Evolutionary conservation across 192 early-diverging fungal species (phyloP).

Genomic region (Podila minutissima): DNA sequence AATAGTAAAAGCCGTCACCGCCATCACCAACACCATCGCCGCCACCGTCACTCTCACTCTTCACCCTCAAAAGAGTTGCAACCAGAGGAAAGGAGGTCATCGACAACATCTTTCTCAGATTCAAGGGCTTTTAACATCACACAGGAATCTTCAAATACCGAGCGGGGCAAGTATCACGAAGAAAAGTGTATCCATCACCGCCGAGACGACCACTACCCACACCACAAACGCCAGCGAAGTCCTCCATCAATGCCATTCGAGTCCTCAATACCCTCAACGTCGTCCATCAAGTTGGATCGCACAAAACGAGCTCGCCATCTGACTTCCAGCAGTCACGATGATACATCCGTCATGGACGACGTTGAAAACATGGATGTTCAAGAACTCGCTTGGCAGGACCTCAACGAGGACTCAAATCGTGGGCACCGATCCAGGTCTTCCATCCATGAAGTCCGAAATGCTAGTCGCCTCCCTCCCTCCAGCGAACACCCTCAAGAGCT

Average conservation of each 20-base stretch:
- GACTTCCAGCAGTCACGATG: slow-evolving; percentile 1
- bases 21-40: slow-evolving; percentile 9
- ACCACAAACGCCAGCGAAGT: slow-evolving; percentile 46
- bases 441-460: background rate
- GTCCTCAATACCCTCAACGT: slow-evolving; percentile 8
- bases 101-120: background rate
- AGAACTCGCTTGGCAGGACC: background rate
- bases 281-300: slow-evolving; percentile 18
- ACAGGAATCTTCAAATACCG: slow-evolving; percentile 6
- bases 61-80: slow-evolving; percentile 10
- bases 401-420: background rate
- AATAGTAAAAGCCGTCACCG: slow-evolving; percentile 6
- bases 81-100: slow-evolving; percentile 6
- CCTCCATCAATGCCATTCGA: slow-evolving; percentile 18
- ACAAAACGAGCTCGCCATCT: slow-evolving; percentile 31
- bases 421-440: background rate
- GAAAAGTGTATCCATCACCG: slow-evolving; percentile 8
- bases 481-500: background rate
- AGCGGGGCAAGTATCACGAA: background rate
- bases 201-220: slow-evolving; percentile 3
- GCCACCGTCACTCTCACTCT: background rate
- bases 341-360: background rate
- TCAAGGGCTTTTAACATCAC: background rate
- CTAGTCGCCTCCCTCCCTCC: background rate
- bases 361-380: slow-evolving; percentile 6